Base-by-base conservation (phyloP, 2,329 filamentous ascomycete genomes). In the Thermothelomyces thermophilus region DNA sequence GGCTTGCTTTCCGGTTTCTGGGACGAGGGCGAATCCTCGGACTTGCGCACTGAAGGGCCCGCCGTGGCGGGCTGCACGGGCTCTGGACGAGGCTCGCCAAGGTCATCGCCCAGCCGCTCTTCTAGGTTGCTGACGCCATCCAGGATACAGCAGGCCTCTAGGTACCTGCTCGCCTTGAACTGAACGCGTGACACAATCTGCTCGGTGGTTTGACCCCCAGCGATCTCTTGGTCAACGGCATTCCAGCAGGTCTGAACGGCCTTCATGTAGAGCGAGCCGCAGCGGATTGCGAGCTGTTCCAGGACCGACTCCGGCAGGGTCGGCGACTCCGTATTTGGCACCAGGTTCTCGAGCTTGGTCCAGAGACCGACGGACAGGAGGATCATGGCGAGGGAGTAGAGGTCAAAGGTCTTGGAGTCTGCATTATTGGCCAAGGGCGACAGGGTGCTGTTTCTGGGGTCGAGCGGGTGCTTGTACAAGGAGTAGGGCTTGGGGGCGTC, bases 301-400 rank as follows among this genome's bases (percentile, higher is more conserved):
- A 87, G 67, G 0, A 80, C 74, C 24, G 83, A 77, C 53, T 83
- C 79, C 0, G 78, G 69, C 22, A 86, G 76, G 60, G 74, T 74
- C 11, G 80, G 64, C 0, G 68, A 67, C 39, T 65, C 73, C 60
- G 60, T 70, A 33, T 69, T 67, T 0, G 73, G 64, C 1, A 73
- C 70, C 0, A 82, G 67, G 16, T 73, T 70, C 48, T 80, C 77
- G 0, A 89, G 71, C 10, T 80, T 82, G 3, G 78, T 80, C 87
- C 87, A 91, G 8, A 90, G 67, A 6, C 87, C 87, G 46, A 90
- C 80, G 6, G 87, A 87, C 2, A 90, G 71, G 0, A 91, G 73
- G 3, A 89, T 69, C 68, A 89, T 78, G 16, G 84, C 84, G 1
- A 91, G 71, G 6, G 84, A 83, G 63, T 89, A 89, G 2, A 90